Percentiles rank a stretch among this genome's conserved stretches.
These are phyloP conservation scores for Macroventuria anomochaeta DNA, from an alignment of 2,329 filamentous ascomycete species.

Conservation along the genomic window DNA sequence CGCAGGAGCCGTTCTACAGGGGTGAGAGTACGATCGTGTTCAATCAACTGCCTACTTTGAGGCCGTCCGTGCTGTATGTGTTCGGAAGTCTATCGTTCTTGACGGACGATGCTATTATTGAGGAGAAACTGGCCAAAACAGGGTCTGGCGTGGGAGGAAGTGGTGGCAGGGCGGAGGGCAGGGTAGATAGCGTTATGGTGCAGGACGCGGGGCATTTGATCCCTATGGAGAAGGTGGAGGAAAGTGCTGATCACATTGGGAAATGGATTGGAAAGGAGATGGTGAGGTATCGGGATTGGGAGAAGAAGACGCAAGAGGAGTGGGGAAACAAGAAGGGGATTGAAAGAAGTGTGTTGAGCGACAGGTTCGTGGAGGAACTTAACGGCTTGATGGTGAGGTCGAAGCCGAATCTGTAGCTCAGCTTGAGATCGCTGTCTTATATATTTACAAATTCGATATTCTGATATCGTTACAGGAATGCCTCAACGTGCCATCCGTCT, in stretches of 20 bases:
- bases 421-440: no score
- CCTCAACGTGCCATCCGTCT: no score
- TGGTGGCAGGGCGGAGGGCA: conserved; percentile 67
- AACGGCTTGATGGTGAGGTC: conserved; percentile 22
- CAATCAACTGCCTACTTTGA: conserved; percentile 66
- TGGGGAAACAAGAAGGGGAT: conserved; percentile 40
- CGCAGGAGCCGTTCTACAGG: conserved; percentile 67
- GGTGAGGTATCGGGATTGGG: conserved; percentile 46
- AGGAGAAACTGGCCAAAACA: conserved; percentile 68
- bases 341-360: conserved; percentile 37
- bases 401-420: conserved; percentile 37
- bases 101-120: conserved; percentile 57
- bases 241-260: conserved; percentile 64
- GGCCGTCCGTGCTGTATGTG: conserved; percentile 16
- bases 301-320: conserved; percentile 40
- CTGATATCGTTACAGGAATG: no score
- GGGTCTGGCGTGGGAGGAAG: conserved; percentile 72
- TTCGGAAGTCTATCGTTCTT: conserved; percentile 64
- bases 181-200: conserved; percentile 71
- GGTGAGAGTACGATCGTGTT: conserved; percentile 67
- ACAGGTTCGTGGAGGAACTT: conserved; percentile 42
- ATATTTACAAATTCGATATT: no score
- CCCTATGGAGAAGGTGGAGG: conserved; percentile 76
- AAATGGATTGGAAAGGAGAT: conserved; percentile 51
- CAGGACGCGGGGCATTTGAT: conserved; percentile 77